Percentiles rank a stretch among this genome's conserved stretches.
Conservation (phyloP, 2,329 filamentous ascomycete species). For the Penicillium concentricum region DNA sequence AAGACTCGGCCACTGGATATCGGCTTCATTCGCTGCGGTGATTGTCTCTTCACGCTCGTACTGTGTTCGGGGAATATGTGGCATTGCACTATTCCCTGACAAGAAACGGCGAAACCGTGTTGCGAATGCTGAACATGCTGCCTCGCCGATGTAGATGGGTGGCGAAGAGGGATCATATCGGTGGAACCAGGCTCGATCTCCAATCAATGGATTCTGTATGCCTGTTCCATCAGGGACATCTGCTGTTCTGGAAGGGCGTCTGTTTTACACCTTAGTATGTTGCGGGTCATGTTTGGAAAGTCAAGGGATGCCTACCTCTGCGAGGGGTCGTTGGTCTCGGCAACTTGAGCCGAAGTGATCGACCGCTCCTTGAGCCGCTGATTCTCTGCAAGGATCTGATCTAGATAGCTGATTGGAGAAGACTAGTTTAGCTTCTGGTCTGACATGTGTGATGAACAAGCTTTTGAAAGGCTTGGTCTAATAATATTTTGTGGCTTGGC, state of each 20-base stretch:
- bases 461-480: not conserved
- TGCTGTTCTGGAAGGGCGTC: conserved; percentile 17
- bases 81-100: conserved; percentile 30
- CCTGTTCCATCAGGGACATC: conserved; percentile 30
- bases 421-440: conserved; percentile 1
- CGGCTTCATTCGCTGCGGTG: conserved; percentile 27
- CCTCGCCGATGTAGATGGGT: conserved; percentile 41
- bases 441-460: not conserved
- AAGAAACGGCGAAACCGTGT: conserved; percentile 40
- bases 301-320: conserved; percentile 10
- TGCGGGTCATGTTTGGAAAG: not conserved
- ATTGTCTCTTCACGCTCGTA: conserved; percentile 35
- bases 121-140: conserved; percentile 42
- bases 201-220: conserved; percentile 35
- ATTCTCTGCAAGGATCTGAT: conserved; percentile 35
- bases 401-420: conserved; percentile 31
- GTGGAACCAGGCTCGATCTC: conserved; percentile 40
- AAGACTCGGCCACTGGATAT: conserved; percentile 37
- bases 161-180: conserved; percentile 36
- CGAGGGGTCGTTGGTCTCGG: conserved; percentile 22
- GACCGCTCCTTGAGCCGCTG: conserved; percentile 33
- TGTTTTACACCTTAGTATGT: not conserved
- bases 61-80: conserved; percentile 36
- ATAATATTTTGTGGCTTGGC: not conserved
- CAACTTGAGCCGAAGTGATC: conserved; percentile 24